Evolutionary conservation across 306 rosid species (phyloP).

Genomic region (Gastrolobium villosum): DNA sequence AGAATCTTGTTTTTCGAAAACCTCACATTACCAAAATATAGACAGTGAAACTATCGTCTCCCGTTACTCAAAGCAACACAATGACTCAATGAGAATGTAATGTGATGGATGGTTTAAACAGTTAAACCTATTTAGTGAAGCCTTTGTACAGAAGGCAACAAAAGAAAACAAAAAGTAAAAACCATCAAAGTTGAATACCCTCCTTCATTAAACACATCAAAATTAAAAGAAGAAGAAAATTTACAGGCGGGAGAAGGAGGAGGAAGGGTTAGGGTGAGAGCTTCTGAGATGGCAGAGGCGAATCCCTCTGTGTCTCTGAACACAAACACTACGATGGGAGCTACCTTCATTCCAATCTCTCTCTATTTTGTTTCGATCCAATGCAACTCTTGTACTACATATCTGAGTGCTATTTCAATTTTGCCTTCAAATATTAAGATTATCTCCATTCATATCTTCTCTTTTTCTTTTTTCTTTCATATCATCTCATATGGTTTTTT

Average conservation of each 20-base stretch:
- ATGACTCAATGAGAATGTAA: not conserved
- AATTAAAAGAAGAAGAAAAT: conserved; percentile 13
- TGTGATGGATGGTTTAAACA: not conserved
- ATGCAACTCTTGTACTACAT: too few species aligned
- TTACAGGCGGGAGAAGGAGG: conserved; percentile 58
- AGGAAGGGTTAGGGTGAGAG: conserved; percentile 63
- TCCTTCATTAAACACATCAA: not conserved
- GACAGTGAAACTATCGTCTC: too few species aligned
- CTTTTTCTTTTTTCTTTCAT: too few species aligned
- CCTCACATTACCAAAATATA: conserved; percentile 1
- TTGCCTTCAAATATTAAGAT: too few species aligned
- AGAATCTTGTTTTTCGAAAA: not conserved
- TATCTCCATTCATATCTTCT: too few species aligned
- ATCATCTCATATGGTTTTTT: too few species aligned
- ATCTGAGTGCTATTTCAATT: too few species aligned
- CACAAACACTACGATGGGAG: too few species aligned
- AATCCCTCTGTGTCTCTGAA: too few species aligned
- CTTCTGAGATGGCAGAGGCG: conserved; percentile 60
- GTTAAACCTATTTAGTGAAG: not conserved
- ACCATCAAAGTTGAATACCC: not conserved
- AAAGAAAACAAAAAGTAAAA: not conserved
- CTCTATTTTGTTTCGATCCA: too few species aligned
- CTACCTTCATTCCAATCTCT: too few species aligned
- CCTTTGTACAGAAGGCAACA: too few species aligned
- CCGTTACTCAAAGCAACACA: not conserved